These are phyloP conservation scores for Kluyveromyces dobzhanskii DNA, from an alignment of 805 yeast species.

Conservation along the genomic window DNA sequence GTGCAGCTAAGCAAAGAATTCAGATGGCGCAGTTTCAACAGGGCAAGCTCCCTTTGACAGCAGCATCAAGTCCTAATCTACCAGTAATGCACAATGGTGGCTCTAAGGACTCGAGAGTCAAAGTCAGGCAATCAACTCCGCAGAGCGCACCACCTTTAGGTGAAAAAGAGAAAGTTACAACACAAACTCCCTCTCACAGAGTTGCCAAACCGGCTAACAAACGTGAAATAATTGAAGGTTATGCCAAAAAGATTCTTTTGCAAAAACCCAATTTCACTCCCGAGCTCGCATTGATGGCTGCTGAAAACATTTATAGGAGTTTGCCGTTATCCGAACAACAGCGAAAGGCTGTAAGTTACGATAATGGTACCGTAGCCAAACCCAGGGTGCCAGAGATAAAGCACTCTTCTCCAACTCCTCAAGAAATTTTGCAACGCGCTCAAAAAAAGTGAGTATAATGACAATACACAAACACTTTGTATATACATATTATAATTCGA, in stretches of 20 bases:
- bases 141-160: conserved; percentile 5
- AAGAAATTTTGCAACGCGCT: conserved; percentile 26
- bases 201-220: conserved; percentile 15
- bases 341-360: conserved; percentile 11
- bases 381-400: conserved; percentile 9
- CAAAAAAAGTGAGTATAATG: conserved; percentile 18
- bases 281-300: conserved; percentile 28
- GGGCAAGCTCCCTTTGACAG: conserved; percentile 12
- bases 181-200: conserved; percentile 11
- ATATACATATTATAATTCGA: too few relatives aligned
- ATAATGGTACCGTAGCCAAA: conserved; percentile 3
- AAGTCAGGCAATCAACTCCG: conserved; percentile 1
- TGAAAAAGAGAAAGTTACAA: conserved; percentile 6
- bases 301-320: conserved; percentile 23
- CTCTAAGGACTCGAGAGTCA: conserved; percentile 6
- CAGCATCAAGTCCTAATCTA: conserved; percentile 7
- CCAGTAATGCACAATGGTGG: conserved; percentile 8
- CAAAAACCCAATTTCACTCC: conserved; percentile 27
- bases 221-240: conserved; percentile 25
- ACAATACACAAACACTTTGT: too few relatives aligned
- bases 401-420: conserved; percentile 27
- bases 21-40: conserved; percentile 19
- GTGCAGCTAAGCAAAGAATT: conserved; percentile 24
- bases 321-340: conserved; percentile 18
- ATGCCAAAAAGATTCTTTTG: conserved; percentile 23